Evolutionary conservation across 2,329 filamentous ascomycete genomes (phyloP), one percentile per base, ranked within the genome.

Genomic region (Hyphodiscus sp.): DNA sequence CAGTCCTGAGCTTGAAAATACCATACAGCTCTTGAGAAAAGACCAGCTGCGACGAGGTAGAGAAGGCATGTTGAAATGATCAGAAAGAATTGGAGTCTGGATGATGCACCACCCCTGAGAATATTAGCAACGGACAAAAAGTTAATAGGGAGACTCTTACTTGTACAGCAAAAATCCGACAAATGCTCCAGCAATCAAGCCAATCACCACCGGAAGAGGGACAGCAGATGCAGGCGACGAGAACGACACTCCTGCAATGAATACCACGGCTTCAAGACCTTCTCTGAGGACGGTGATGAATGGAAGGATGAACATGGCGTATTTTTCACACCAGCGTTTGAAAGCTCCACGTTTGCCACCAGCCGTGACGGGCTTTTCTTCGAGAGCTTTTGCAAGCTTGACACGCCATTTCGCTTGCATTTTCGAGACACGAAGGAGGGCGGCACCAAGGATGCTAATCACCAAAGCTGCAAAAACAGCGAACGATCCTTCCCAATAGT

Each of bases 261-360:
- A 95, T 20, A 95, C 80, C 38, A 95, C 85, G 0, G 87, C 89
- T 68, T 96, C 91, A 29, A 95, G 80, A 2, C 90, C 91, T 69
- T 95, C 90, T 38, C 91, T 78, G 15, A 95, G 73, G n/a, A 94
- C 86, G 0, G 90, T 95, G 67, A 95, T 78, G 70, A 95, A 95
- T 0, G 91, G 91, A 51, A 95, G 74, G 45, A 89, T 70, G 68
- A 95, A 94, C 86, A 95, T 89, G 65, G 85, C 82, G 66, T 95
- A 94, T 69, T 87, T 90, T 69, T 91, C 85, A 19, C 76, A 71
- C 72, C 81, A 87, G 52, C 74, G 71, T 70, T 86, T 86, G 58
- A 91, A 70, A 4, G 71, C 72, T 4, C 68, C 71, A 16, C 68
- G 69, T 2, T 68, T 64, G 11, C 69, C 69, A 13, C 67, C 67